phyloP scores from a whole-genome alignment of 352 stramenopile species.

The Phytophthora agathidicida region DNA sequence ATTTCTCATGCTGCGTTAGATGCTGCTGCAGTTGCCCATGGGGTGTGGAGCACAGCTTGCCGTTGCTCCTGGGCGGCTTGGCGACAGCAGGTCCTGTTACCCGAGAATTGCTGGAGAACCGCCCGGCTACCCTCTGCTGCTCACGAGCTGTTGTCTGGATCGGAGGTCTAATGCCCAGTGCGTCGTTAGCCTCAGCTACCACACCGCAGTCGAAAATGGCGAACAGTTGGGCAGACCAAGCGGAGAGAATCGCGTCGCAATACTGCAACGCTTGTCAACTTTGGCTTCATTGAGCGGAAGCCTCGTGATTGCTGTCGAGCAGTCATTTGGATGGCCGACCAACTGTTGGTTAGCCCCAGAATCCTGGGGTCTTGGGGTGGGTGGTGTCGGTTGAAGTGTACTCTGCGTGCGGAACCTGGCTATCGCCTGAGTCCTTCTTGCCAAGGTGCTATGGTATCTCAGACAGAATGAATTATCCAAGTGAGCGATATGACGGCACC shows the following conservation, averaged over 20 bases:
- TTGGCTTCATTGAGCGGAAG: too few relatives aligned
- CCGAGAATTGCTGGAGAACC: conserved; percentile 8
- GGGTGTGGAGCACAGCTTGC: too few relatives aligned
- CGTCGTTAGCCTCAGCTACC: background rate
- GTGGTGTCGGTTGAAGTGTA: too few relatives aligned
- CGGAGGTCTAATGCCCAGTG: background rate
- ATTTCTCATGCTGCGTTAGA: too few relatives aligned
- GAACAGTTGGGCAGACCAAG: conserved; percentile 4
- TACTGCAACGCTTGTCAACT: conserved; percentile 11
- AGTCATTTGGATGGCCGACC: background rate
- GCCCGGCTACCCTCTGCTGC: conserved; percentile 10
- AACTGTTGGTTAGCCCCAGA: background rate
- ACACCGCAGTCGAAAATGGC: background rate
- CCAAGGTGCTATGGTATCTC: background rate
- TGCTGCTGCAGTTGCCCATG: too few relatives aligned
- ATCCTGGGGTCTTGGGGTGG: too few relatives aligned
- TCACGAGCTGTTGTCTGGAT: conserved; percentile 5
- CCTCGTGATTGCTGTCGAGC: conserved; percentile 7
- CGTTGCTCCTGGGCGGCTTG: too few relatives aligned
- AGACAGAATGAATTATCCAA: conserved; percentile 4
- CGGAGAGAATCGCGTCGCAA: background rate
- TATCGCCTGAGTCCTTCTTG: too few relatives aligned
- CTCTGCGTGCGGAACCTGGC: too few relatives aligned
- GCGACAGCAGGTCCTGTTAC: background rate
- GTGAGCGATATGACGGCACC: conserved; percentile 3